Conservation (phyloP, 2,329 filamentous ascomycete genomes). For the Thielaviopsis ethacetica region DNA sequence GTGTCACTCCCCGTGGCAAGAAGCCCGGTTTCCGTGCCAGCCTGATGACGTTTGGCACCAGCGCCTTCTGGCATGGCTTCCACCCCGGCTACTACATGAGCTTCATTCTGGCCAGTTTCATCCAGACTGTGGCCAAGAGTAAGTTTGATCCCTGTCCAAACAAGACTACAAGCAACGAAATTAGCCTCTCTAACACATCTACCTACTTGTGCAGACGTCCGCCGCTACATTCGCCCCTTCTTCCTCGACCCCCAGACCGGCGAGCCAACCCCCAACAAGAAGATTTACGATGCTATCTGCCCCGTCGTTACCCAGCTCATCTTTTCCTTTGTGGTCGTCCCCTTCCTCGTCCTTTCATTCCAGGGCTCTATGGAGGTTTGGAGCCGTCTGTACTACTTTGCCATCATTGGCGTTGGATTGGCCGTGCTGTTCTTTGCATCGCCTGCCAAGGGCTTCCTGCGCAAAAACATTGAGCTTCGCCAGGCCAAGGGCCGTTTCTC, state of each 20-base stretch:
- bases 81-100: conserved; percentile 90
- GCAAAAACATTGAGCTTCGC: conserved; percentile 41
- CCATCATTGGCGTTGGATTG: conserved; percentile 46
- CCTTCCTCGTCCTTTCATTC: conserved; percentile 72
- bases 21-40: conserved; percentile 94
- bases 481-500: conserved; percentile 28
- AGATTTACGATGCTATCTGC: conserved; percentile 69
- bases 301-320: conserved; percentile 63
- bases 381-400: conserved; percentile 81
- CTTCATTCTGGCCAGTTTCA: conserved; percentile 76
- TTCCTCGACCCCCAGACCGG: conserved; percentile 68
- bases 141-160: conserved; percentile 14
- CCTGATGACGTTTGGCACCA: conserved; percentile 83
- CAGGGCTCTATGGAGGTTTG: conserved; percentile 57
- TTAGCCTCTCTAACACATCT: conserved; percentile 12
- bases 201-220: conserved; percentile 51
- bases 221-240: conserved; percentile 78
- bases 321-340: conserved; percentile 67
- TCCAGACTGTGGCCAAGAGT: conserved; percentile 93
- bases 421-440: conserved; percentile 65
- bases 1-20: conserved; percentile 86
- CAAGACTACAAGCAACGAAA: neutral
- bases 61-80: conserved; percentile 96
- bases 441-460: conserved; percentile 49
- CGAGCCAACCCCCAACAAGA: conserved; percentile 53